Conservation (phyloP, 352 stramenopile genomes). For the Plasmopara halstedii region DNA sequence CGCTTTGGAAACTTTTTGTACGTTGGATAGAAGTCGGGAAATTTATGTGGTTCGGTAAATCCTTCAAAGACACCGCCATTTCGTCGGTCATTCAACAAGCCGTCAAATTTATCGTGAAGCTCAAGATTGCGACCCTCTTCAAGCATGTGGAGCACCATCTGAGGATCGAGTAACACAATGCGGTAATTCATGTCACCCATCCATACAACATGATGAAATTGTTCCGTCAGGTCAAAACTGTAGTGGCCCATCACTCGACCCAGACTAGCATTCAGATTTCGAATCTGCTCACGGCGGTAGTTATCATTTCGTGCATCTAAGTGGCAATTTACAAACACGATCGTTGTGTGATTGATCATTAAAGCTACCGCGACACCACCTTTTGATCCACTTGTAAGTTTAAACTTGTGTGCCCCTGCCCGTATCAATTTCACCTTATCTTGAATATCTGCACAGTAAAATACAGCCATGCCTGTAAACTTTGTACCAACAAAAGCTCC, state of each 20-base stretch:
- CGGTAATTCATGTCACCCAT: conserved; percentile 88
- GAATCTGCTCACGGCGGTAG: conserved; percentile 78
- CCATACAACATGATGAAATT: conserved; percentile 88
- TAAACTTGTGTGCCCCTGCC: conserved; percentile 75
- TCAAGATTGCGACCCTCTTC: conserved; percentile 62
- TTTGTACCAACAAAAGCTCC: conserved; percentile 80
- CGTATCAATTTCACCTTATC: conserved; percentile 68
- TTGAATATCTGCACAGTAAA: conserved; percentile 45
- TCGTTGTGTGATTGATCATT: conserved; percentile 63
- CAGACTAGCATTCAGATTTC: conserved; percentile 67
- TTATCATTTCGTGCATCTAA: conserved; percentile 74
- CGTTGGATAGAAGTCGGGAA: conserved; percentile 83
- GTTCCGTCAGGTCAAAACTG: conserved; percentile 76
- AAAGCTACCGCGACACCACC: conserved; percentile 71
- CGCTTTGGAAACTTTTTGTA: conserved; percentile 86
- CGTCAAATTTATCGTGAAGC: conserved; percentile 81
- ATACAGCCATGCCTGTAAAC: conserved; percentile 79
- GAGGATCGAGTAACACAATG: conserved; percentile 64
- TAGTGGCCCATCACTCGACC: conserved; percentile 73
- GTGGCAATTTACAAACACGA: conserved; percentile 84
- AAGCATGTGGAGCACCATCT: conserved; percentile 78
- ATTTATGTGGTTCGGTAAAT: conserved; percentile 78
- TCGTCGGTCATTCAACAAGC: conserved; percentile 67
- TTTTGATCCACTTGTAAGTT: conserved; percentile 71
- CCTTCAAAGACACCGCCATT: conserved; percentile 72